Evolutionary conservation across 2,329 filamentous ascomycete genomes (phyloP).

Genomic region (Aureobasidium sp.): DNA sequence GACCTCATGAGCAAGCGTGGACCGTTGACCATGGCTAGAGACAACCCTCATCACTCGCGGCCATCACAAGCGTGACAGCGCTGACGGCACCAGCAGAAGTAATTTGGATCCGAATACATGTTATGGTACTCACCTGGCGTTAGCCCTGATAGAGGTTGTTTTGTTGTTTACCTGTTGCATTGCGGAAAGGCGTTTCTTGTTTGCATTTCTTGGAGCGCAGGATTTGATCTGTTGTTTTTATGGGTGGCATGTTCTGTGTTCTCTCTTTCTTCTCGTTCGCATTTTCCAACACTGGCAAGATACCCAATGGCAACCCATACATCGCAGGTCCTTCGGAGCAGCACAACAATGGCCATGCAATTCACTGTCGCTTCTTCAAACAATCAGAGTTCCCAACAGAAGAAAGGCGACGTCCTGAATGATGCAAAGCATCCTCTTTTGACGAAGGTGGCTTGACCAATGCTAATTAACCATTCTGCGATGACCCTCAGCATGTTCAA

Average conservation of each 20-base stretch:
- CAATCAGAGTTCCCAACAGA: background rate
- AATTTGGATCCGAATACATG: background rate
- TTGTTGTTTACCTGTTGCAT: background rate
- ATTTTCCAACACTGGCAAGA: slow-evolving; percentile 7
- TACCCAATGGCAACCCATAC: background rate
- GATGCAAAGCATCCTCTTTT: background rate
- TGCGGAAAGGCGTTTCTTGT: background rate
- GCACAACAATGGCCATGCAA: background rate
- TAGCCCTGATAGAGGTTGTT: background rate
- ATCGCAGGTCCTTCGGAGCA: background rate
- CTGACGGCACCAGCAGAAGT: background rate
- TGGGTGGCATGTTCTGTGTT: slow-evolving; percentile 2
- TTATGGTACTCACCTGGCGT: slow-evolving; percentile 4
- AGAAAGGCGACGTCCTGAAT: background rate
- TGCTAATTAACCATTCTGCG: background rate
- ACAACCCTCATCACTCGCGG: slow-evolving; percentile 4
- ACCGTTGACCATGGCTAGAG: slow-evolving; percentile 20
- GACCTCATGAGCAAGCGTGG: slow-evolving; percentile 17
- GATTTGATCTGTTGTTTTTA: background rate
- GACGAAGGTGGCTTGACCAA: background rate
- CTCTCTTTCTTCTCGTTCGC: background rate
- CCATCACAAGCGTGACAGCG: background rate
- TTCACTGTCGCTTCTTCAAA: background rate
- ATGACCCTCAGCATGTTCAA: background rate
- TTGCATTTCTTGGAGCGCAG: background rate